Conservation (phyloP, 176 grass and related monocot species). For the Poa pratensis region DNA sequence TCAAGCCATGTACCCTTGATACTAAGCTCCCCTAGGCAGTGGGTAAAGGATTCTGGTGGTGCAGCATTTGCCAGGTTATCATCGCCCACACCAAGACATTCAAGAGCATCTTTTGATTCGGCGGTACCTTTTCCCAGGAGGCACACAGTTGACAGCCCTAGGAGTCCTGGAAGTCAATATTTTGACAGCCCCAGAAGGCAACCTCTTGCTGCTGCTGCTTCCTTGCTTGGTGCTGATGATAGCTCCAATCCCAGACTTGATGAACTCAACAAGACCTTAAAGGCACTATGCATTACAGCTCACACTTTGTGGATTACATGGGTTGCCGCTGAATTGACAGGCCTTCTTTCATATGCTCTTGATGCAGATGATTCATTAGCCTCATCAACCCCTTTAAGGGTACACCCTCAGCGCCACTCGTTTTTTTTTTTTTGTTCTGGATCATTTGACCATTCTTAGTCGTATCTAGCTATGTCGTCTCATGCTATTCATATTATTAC, state of each 20-base stretch:
- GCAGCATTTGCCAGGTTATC: constrained; percentile 57
- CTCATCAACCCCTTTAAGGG: constrained; percentile 75
- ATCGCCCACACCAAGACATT: constrained; percentile 68
- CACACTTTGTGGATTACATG: constrained; percentile 88
- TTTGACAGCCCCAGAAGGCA: constrained; percentile 74
- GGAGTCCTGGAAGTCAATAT: constrained; percentile 67
- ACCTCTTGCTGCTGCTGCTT: constrained; percentile 78
- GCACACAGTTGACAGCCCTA: constrained; percentile 74
- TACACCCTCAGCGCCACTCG: constrained; percentile 30
- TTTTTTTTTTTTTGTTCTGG: constrained; percentile 13
- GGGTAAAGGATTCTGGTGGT: constrained; percentile 70
- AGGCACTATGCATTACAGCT: constrained; percentile 73
- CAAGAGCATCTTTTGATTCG: constrained; percentile 56
- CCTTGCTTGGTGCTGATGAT: constrained; percentile 82
- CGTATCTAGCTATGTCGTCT: not conserved
- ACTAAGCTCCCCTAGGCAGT: constrained; percentile 85
- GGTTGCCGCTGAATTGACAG: constrained; percentile 78
- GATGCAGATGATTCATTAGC: constrained; percentile 89
- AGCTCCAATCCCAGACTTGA: constrained; percentile 77
- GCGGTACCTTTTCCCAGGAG: constrained; percentile 61
- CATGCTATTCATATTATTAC: constrained; percentile 22
- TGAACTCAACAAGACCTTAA: constrained; percentile 81
- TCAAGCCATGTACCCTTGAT: constrained; percentile 91
- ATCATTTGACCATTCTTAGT: constrained; percentile 17
- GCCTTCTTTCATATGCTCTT: constrained; percentile 77